Percentiles rank a stretch among this genome's conserved stretches.
Evolutionary conservation across 2,329 filamentous ascomycete species (phyloP).

Genomic region (Neoscytalidium dimidiatum): DNA sequence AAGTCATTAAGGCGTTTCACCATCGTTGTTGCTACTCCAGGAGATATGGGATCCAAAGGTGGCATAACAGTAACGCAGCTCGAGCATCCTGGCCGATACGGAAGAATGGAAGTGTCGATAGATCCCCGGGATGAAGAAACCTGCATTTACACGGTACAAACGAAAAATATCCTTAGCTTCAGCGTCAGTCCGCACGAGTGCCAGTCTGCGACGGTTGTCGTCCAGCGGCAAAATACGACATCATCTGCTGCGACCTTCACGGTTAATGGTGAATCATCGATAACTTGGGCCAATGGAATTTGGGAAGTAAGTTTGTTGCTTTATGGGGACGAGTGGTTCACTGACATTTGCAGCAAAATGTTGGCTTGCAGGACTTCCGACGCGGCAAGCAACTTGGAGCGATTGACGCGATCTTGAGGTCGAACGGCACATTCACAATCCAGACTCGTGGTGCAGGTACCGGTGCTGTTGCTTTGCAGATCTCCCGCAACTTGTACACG

Average conservation of each 20-base stretch:
- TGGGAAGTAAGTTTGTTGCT: neutral
- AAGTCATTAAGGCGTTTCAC: constrained; percentile 42
- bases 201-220: neutral
- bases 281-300: neutral
- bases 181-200: constrained; percentile 27
- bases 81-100: constrained; percentile 52
- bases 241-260: neutral
- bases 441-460: constrained; percentile 32
- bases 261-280: neutral
- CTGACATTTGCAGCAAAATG: neutral
- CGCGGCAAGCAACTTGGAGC: constrained; percentile 53
- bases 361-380: constrained; percentile 27
- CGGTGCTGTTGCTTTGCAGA: constrained; percentile 50
- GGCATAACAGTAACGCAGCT: constrained; percentile 55
- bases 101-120: constrained; percentile 46
- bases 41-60: constrained; percentile 53
- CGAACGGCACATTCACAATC: constrained; percentile 48
- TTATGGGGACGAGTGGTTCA: constrained; percentile 20
- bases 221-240: neutral
- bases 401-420: constrained; percentile 56
- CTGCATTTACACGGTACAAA: constrained; percentile 28
- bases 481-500: constrained; percentile 59
- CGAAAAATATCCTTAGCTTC: constrained; percentile 35
- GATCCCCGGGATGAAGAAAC: constrained; percentile 14
- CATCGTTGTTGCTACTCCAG: constrained; percentile 54